A percentile compares a stretch with the other conserved stretches of the same genome.
phyloP scores from a whole-genome alignment of 2,329 filamentous ascomycete species.

The Aspergillus ochraceus region DNA sequence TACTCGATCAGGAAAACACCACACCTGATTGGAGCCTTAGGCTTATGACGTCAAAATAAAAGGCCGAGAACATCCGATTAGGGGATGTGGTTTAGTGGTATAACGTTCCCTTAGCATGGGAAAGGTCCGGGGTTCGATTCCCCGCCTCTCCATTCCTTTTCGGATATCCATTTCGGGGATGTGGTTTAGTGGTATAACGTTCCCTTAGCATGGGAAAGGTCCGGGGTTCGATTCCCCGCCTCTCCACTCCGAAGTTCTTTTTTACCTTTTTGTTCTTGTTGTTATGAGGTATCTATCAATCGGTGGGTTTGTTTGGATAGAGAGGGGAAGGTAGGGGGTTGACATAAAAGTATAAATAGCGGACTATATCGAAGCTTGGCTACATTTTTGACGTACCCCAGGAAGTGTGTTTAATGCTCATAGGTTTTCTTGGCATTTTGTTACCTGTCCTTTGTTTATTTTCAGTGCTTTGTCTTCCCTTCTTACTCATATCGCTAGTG shows the following conservation, averaged over 20 bases:
- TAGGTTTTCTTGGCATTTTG: too few relatives aligned
- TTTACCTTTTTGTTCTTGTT: background rate
- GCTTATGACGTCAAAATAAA: background rate
- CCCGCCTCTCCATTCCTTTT: conserved; percentile 9
- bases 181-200: background rate
- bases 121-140: conserved; percentile 18
- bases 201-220: background rate
- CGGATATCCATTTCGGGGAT: background rate
- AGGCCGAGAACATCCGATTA: background rate
- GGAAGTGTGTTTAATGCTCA: too few relatives aligned
- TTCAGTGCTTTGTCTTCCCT: too few relatives aligned
- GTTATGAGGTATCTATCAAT: too few relatives aligned
- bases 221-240: background rate
- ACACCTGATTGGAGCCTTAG: background rate
- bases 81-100: conserved; percentile 14
- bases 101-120: conserved; percentile 18
- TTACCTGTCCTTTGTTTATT: too few relatives aligned
- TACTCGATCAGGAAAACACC: background rate
- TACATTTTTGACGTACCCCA: too few relatives aligned
- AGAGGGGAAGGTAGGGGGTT: too few relatives aligned
- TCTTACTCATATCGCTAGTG: too few relatives aligned
- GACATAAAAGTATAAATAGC: too few relatives aligned
- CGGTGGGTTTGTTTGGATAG: too few relatives aligned
- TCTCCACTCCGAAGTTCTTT: background rate
- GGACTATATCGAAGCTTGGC: too few relatives aligned